Base-by-base conservation (phyloP, 495 filamentous ascomycete species). In the Tuber microsphaerosporum region DNA sequence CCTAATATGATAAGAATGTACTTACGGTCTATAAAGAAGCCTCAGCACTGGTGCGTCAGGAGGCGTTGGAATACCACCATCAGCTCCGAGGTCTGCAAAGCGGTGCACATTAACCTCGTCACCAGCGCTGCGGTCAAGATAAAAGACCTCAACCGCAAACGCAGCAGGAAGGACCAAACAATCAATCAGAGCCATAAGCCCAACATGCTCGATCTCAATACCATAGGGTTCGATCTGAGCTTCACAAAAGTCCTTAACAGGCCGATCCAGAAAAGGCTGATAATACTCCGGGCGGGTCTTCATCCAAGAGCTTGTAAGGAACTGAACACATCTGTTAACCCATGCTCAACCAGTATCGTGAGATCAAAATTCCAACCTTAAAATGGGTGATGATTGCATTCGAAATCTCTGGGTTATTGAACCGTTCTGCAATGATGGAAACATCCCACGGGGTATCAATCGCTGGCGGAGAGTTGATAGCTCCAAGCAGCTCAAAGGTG, bases 131-230 rank as follows among this genome's bases (percentile, higher is more conserved):
- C 95, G 89, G 84, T 99, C 95, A 34, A 99, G 88, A 80, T 97
- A 97, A 14, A 94, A 88, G 68, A 98, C 90, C 81, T 97, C 92
- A 16, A 97, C 88, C 16, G 90, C 89, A 76, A 97, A 89, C 20
- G 90, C 91, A 61, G 91, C 91, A 43, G 92, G 90, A 81, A 91
- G 91, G 71, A 97, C 89, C 2, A 98, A 86, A 20, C 93, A 88
- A 77, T 95, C 91, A 76, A 92, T 87, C 73, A 97, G 85, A 44
- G 91, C 88, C 75, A 88, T 89, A 34, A 98, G 86, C 19, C 93
- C 92, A 26, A 97, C 84, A 83, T 97, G 90, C 56, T 99, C 95
- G 75, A 99, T 95, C 85, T 99, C 95, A 42, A 89, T 88, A 76
- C 89, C 86, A 70, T 90, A 88, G 0, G 91, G 90, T 78, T 96